Evolutionary conservation across 768 basidiomycete genomes (phyloP).

Genomic region (Lactarius indigo): DNA sequence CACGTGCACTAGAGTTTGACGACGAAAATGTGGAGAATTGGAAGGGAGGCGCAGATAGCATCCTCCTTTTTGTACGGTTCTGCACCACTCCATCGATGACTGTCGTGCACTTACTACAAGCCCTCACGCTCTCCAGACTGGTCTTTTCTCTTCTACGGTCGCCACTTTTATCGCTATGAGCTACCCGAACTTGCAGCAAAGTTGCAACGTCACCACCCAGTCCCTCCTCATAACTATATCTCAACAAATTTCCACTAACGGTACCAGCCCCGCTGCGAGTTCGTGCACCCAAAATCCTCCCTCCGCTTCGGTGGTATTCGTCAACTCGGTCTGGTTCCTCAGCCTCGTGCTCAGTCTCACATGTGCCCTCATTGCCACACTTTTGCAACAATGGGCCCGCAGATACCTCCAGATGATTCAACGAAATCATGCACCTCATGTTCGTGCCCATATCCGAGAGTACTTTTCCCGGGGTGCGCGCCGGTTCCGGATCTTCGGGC

Average conservation of each 20-base stretch:
- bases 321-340: constrained; percentile 1
- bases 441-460: background rate
- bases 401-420: background rate
- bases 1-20: background rate
- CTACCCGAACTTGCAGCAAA: background rate
- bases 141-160: background rate
- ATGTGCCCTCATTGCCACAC: background rate
- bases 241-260: background rate
- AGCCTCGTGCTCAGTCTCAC: background rate
- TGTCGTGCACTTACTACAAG: too few species aligned
- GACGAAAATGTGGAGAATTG: background rate
- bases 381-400: constrained; percentile 5
- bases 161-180: background rate
- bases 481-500: constrained; percentile 37
- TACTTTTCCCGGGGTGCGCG: constrained; percentile 39
- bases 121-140: background rate
- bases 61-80: background rate
- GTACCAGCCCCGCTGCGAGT: background rate
- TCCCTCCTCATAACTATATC: background rate
- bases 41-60: background rate
- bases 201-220: background rate
- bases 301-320: background rate
- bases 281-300: background rate
- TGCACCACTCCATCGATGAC: too few species aligned
- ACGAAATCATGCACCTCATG: background rate